Evolutionary conservation across 108 stramenopile species (phyloP).

Genomic region (Nitzschia sp.): DNA sequence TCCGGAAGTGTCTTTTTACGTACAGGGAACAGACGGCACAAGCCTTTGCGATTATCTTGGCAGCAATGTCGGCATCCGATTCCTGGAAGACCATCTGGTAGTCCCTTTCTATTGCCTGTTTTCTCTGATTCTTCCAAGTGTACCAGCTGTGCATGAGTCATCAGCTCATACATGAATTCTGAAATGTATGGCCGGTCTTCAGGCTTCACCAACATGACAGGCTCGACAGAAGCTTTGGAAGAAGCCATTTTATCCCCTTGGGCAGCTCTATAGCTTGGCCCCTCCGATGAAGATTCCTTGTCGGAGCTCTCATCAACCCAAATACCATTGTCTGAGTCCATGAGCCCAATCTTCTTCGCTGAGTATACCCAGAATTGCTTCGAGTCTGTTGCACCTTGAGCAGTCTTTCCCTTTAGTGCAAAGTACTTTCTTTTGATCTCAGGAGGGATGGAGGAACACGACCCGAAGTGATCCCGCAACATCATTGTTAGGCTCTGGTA

Average conservation of each 20-base stretch:
- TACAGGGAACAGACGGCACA: conserved; percentile 46
- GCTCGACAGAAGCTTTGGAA: background rate
- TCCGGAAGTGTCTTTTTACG: conserved; percentile 38
- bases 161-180: conserved; percentile 35
- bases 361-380: conserved; percentile 46
- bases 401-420: conserved; percentile 34
- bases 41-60: conserved; percentile 16
- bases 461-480: conserved; percentile 46
- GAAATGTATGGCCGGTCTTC: conserved; percentile 25
- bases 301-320: conserved; percentile 18
- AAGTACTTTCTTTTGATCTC: conserved; percentile 14
- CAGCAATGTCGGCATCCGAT: conserved; percentile 45
- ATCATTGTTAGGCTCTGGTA: conserved; percentile 57
- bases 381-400: conserved; percentile 48
- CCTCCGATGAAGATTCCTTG: background rate
- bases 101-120: conserved; percentile 32
- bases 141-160: conserved; percentile 34
- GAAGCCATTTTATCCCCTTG: background rate
- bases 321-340: conserved; percentile 43
- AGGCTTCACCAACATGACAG: conserved; percentile 19
- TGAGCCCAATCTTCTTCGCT: conserved; percentile 40
- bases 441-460: conserved; percentile 31
- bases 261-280: background rate
- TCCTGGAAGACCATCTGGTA: conserved; percentile 41
- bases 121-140: conserved; percentile 28